Conservation (phyloP, 371 early-diverging fungal species). For the Quaeritorhiza haematococci region DNA sequence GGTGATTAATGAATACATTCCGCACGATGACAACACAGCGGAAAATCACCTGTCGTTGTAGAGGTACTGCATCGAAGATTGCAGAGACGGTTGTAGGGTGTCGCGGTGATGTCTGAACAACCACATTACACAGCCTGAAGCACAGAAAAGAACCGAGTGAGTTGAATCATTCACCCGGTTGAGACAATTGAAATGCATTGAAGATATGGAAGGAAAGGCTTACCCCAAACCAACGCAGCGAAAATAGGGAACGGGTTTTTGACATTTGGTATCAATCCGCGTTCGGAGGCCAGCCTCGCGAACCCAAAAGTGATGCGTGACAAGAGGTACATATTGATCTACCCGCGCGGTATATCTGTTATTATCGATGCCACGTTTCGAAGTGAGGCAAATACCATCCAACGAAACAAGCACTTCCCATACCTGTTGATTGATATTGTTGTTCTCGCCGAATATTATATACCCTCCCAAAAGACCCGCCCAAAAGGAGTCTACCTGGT, state of each 20-base stretch:
- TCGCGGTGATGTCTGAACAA: constrained; percentile 84
- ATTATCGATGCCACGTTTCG: not conserved
- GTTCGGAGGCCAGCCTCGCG: constrained; percentile 75
- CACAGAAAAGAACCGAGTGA: not conserved
- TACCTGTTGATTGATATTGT: constrained; percentile 92
- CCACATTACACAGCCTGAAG: constrained; percentile 76
- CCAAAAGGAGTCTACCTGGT: constrained; percentile 74
- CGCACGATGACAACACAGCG: no score
- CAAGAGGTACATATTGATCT: constrained; percentile 93
- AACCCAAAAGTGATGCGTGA: constrained; percentile 84
- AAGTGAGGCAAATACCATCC: not conserved
- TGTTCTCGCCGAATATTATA: constrained; percentile 90
- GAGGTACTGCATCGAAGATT: constrained; percentile 87
- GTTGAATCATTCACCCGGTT: not conserved
- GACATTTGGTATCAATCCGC: constrained; percentile 65
- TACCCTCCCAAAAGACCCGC: constrained; percentile 95
- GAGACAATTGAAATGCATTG: not conserved
- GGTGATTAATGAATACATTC: not conserved
- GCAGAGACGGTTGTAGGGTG: constrained; percentile 85
- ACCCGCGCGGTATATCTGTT: not conserved
- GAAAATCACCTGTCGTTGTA: constrained; percentile 36
- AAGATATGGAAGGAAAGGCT: not conserved
- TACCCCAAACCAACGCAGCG: constrained; percentile 93
- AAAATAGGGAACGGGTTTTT: constrained; percentile 81
- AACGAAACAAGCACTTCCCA: constrained; percentile 1